Evolutionary conservation across 306 rosid species (phyloP).

Genomic region (Trifolium dubium): DNA sequence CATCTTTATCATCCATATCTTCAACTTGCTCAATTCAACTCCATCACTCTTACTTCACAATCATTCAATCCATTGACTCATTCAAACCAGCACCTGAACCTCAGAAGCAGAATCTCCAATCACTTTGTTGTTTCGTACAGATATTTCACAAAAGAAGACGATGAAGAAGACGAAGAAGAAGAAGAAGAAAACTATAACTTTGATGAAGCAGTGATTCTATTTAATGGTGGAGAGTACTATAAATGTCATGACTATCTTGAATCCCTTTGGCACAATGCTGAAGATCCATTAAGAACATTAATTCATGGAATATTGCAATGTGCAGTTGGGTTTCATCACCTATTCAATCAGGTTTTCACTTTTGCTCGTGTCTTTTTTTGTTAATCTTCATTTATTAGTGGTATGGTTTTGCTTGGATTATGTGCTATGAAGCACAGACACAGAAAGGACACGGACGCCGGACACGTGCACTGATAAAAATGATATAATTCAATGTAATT

Average conservation of each 20-base stretch:
- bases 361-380: constrained; percentile 20
- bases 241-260: constrained; percentile 89
- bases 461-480: too few species aligned
- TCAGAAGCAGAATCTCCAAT: constrained; percentile 29
- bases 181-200: constrained; percentile 48
- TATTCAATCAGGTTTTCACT: constrained; percentile 68
- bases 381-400: background rate
- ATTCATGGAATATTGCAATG: constrained; percentile 90
- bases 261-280: constrained; percentile 71
- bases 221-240: constrained; percentile 69
- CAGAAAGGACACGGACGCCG: too few species aligned
- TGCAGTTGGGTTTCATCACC: constrained; percentile 92
- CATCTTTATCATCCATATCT: constrained; percentile 27
- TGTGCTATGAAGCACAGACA: background rate
- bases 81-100: constrained; percentile 35
- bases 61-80: constrained; percentile 32
- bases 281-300: constrained; percentile 84
- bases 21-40: constrained; percentile 33
- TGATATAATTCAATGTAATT: too few species aligned
- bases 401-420: constrained; percentile 18
- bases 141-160: constrained; percentile 47
- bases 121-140: constrained; percentile 40
- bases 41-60: constrained; percentile 35
- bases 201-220: constrained; percentile 74
- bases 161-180: constrained; percentile 33